Evolutionary conservation across 2,329 filamentous ascomycete species (phyloP).

Genomic region (Penicillium sp.): DNA sequence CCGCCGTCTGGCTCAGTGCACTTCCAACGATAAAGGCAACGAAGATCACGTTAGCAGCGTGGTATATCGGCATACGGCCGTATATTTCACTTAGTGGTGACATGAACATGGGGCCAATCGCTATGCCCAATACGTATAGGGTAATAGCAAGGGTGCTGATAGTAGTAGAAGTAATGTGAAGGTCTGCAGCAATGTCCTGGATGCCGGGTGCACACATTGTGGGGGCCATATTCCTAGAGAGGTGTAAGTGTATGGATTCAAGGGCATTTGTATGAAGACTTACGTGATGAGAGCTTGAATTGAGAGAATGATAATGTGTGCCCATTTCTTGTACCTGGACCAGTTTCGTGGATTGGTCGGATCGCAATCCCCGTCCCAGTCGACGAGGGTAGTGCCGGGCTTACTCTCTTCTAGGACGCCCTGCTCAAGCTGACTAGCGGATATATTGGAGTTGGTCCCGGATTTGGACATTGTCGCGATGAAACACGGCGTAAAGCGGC

Average conservation of each 20-base stretch:
- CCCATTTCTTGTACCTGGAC: slow-evolving; percentile 2
- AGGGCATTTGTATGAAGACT: neutral
- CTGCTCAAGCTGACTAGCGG: neutral
- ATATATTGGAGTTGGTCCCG: neutral
- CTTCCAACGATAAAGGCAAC: slow-evolving; percentile 61
- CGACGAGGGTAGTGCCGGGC: neutral
- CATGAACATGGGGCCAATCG: slow-evolving; percentile 45
- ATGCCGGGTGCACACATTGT: slow-evolving; percentile 64
- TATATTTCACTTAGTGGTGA: slow-evolving; percentile 33
- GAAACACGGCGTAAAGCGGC: neutral
- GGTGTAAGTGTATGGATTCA: neutral
- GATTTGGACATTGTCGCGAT: neutral
- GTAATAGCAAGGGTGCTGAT: slow-evolving; percentile 60
- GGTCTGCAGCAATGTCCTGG: slow-evolving; percentile 56
- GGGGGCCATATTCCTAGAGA: slow-evolving; percentile 55
- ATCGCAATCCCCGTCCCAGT: slow-evolving; percentile 7
- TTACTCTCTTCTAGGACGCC: neutral
- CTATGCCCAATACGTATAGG: slow-evolving; percentile 52
- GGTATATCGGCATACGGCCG: slow-evolving; percentile 56
- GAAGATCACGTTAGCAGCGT: slow-evolving; percentile 62
- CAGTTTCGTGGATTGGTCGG: slow-evolving; percentile 7
- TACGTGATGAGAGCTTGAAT: neutral
- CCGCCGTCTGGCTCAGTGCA: slow-evolving; percentile 53
- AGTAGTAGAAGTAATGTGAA: slow-evolving; percentile 51
- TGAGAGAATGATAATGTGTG: neutral